Conservation (phyloP, 345 rosid genomes). For the Hirschfeldia incana region DNA sequence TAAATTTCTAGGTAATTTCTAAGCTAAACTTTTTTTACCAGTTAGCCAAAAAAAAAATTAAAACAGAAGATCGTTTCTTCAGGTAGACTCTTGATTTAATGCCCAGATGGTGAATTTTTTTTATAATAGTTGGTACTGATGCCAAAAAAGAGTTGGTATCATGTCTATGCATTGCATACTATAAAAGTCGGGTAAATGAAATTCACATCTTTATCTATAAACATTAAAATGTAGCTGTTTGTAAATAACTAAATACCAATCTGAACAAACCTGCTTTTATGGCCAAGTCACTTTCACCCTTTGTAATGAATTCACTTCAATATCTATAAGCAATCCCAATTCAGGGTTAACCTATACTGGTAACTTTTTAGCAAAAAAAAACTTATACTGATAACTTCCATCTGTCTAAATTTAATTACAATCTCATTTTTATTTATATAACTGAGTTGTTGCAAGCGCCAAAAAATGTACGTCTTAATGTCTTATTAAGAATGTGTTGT, state of each 20-base stretch:
- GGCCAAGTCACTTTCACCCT: conserved; percentile 14
- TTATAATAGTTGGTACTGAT: conserved; percentile 5
- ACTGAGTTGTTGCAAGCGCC: conserved; percentile 7
- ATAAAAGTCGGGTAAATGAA: conserved; percentile 24
- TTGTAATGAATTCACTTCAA: not conserved
- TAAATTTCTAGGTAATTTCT: not conserved
- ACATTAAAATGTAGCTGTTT: not conserved
- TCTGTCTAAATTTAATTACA: not conserved
- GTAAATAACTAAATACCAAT: not conserved
- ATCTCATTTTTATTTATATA: not conserved
- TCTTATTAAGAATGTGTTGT: conserved; percentile 17
- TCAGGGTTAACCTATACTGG: not conserved
- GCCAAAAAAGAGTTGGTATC: conserved; percentile 13
- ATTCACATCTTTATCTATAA: conserved; percentile 16
- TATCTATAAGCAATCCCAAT: not conserved
- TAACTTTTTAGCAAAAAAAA: no score
- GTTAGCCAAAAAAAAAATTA: no score
- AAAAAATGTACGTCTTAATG: not conserved
- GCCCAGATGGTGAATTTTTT: not conserved
- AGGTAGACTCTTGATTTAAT: not conserved
- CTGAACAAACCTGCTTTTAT: not conserved
- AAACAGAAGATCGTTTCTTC: not conserved
- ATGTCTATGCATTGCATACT: conserved; percentile 17
- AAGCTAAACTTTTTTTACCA: not conserved
- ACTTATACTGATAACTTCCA: conserved; percentile 14